Evolutionary conservation across 176 grass and related monocot species (phyloP), one percentile per base, ranked within the genome.

Genomic region (Melocanna baccifera): DNA sequence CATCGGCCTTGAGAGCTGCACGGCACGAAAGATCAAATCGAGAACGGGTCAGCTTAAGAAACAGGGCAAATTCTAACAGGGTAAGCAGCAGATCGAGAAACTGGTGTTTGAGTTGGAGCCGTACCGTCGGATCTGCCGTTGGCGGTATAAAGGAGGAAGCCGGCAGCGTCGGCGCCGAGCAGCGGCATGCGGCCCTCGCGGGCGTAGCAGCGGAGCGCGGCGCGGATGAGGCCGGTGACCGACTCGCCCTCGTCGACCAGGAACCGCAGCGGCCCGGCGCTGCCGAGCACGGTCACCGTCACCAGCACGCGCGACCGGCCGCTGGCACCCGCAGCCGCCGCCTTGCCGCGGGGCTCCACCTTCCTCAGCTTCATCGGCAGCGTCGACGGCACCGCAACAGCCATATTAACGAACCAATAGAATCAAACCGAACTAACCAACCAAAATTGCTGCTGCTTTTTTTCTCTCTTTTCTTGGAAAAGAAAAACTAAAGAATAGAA

Each of bases 251-350:
- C 34, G 34, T 36, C 34, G 34, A 36, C 34, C 34, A 36, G 4
- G 34, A 36, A 5, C 11, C 93, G 86, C 2, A 94, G 78, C 67
- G 93, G 93, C 12, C 93, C 93, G 29, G 90, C 87, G 85, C 93
- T 94, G 30, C 93, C 93, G 69, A 92, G 84, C n/a, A 92, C 93
- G 47, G 90, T 95, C 11, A 95, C 87, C 22, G 90, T 90, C 25
- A 95, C 90, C 7, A 91, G 86, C 15, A 91, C 64, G 76, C 88
- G 93, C 48, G 80, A 19, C 34, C 81, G 77, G 29, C 68, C 74
- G 29, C 26, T 67, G 8, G 43, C 19, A 10, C 43, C n/a, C 18
- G 47, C 85, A 45, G 73, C 22, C 40, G 85, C 69, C 14, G 61
- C 85, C 73, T 90, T 90, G 71, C 58, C 70, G 15, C 71, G 63